Evolutionary conservation across 2,329 filamentous ascomycete genomes (phyloP), one percentile per base, ranked within the genome.

Genomic region (Pseudocercospora cruenta): DNA sequence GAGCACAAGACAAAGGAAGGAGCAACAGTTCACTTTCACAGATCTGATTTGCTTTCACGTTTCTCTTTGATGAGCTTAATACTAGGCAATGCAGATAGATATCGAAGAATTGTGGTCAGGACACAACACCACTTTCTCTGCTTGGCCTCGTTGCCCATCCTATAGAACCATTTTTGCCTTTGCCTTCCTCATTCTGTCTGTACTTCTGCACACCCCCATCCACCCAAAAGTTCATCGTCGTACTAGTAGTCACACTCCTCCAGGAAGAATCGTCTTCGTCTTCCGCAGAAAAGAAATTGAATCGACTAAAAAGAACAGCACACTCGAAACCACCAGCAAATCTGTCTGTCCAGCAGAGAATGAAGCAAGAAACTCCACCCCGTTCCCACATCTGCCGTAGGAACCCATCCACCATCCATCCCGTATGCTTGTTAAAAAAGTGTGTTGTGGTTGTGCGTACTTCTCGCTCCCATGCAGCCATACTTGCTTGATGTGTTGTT

Each of bases 401-500:
- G 51, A 55, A 33, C 22, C 47, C 26, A 19, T 43, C 53, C 31
- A 22, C 33, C 60, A 45, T 51, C 45, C 22, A 26, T 67, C 49
- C 49, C 60, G 43, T 61, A 36, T 39, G 36, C 43, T 58, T 63
- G 54, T 49, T 49, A 12, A 45, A 43, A n/a, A 43, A 43, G 39
- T 43, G 39, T 43, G 39, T 43, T 43, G 39, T 39, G 39, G 14
- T 36, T 36, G 26, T 21, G 21, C 19, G 43, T 45, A 21, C 28
- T 39, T 36, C 45, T 51, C 39, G 63, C 51, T 33, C 51, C 57
- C 28, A 61, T 67, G 65, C 61, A 63, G 65, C 57, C 58, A 60
- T 49, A 36, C 57, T 51, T 61, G 60, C 45, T 66, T 28, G 26
- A 19, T 57, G 26, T 28, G 51, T 57, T 57, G 51, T 31, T 57